Evolutionary conservation across 352 stramenopile species (phyloP), one percentile per base, ranked within the genome.

Genomic region (Phytophthora aleatoria): DNA sequence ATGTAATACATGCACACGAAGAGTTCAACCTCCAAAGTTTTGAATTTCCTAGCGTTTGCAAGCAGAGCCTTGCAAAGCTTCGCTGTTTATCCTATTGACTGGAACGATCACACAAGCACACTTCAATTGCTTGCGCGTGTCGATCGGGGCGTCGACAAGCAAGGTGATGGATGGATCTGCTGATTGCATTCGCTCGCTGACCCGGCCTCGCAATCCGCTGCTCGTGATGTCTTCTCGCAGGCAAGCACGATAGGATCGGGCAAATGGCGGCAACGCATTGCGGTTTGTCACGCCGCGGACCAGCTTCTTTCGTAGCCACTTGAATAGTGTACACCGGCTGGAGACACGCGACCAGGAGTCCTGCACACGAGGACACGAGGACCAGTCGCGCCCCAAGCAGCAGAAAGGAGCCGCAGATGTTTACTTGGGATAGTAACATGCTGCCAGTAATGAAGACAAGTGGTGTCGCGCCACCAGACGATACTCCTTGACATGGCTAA

Each of bases 301-400:
- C 50, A 58, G 39, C 38, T 24, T 24, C 11, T 26, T 13, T 56
- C 35, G 36, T 57, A 51, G 33, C 33, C 35, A 47, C 49, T 27
- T 56, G 62, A 65, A 69, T 69, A 64, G 62, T 69, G 63, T 71
- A 35, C 63, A 65, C 49, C 49, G 43, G 55, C 31, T 55, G 49
- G 55, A 47, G 49, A 41, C 48, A 39, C 3, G 28, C 6, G 50
- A 47, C 50, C 33, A 56, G 31, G 35, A 47, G 50, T 33, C 44
- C 10, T 42, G 45, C 42, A 35, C 30, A 51, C 28, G 33, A 16
- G 26, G 45, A 35, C 35, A 20, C 7, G 31, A 50, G 11, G 27
- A 33, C 38, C 45, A 49, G 35, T 51, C 54, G 52, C 28, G 28
- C 12, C 38, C 47, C 49, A 65, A 61, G 55, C 55, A 56, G 55